Evolutionary conservation across 148 eudicot species (phyloP).

Genomic region (Dianthus caryophyllus): DNA sequence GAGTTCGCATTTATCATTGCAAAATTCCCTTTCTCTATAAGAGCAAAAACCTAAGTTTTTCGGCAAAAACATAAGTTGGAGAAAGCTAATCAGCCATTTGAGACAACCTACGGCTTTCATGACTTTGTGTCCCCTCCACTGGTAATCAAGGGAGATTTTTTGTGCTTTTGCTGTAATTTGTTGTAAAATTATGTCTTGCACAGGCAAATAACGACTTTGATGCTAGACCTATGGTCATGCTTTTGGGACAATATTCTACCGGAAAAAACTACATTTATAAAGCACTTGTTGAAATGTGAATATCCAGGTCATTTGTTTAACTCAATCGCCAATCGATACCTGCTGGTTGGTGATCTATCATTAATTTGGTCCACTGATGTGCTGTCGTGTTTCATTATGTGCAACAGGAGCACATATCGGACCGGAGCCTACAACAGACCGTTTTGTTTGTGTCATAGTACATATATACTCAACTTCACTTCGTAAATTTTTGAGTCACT

Average conservation of each 20-base stretch:
- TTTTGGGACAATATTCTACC: constrained; percentile 96
- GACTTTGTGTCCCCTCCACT: constrained; percentile 77
- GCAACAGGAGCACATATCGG: constrained; percentile 94
- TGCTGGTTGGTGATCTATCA: background rate
- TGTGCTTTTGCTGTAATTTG: background rate
- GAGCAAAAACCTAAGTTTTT: background rate
- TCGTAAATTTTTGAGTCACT: background rate
- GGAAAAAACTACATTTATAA: constrained; percentile 96
- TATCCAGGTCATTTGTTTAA: constrained; percentile 64
- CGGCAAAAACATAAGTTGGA: background rate
- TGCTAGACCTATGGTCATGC: constrained; percentile 99
- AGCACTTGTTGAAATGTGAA: constrained; percentile 73
- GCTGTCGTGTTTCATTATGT: background rate
- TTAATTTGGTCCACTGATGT: constrained; percentile 9
- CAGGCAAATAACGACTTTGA: constrained; percentile 87
- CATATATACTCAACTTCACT: constrained; percentile 14
- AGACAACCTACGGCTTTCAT: constrained; percentile 66
- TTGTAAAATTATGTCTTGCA: constrained; percentile 9
- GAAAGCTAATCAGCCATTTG: constrained; percentile 51
- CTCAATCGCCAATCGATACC: background rate
- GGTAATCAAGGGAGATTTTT: constrained; percentile 44
- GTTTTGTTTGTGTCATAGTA: constrained; percentile 97
- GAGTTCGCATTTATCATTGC: background rate
- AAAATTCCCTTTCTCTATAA: background rate
- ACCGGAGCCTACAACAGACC: constrained; percentile 97